Percentiles rank a stretch among this genome's conserved stretches.
These are phyloP conservation scores for Chamaenerion angustifolium DNA, from an alignment of 345 rosid species.

Conservation along the genomic window DNA sequence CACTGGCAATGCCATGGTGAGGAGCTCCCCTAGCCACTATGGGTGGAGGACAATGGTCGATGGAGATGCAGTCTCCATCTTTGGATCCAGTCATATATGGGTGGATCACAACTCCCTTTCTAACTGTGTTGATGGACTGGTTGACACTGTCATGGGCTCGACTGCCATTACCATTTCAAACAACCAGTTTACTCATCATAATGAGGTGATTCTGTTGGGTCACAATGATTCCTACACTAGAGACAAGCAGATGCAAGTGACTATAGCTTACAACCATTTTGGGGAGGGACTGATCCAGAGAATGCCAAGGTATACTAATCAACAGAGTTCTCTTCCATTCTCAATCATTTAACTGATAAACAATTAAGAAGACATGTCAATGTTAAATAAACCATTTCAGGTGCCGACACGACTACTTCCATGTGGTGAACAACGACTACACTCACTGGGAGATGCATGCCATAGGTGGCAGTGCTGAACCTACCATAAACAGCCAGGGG, in stretches of 20 bases:
- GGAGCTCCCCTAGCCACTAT: conserved; percentile 16
- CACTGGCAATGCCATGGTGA: conserved; percentile 17
- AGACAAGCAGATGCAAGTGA: too few relatives aligned
- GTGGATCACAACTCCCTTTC: too few relatives aligned
- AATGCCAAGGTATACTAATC: too few relatives aligned
- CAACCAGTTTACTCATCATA: conserved; percentile 35
- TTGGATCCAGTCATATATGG: conserved; percentile 39
- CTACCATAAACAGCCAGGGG: conserved; percentile 44
- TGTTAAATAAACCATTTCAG: too few relatives aligned
- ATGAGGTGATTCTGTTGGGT: conserved; percentile 32
- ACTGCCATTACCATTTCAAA: conserved; percentile 41
- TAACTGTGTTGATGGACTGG: too few relatives aligned
- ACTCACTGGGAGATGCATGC: conserved; percentile 55
- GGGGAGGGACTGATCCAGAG: too few relatives aligned
- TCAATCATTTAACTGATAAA: too few relatives aligned
- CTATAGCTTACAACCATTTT: too few relatives aligned
- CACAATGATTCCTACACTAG: too few relatives aligned
- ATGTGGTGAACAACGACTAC: conserved; percentile 45
- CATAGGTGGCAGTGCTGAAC: conserved; percentile 38
- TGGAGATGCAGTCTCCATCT: conserved; percentile 35
- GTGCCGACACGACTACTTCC: conserved; percentile 43
- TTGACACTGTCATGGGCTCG: conserved; percentile 46
- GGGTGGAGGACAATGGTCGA: conserved; percentile 32
- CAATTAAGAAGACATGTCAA: too few relatives aligned
- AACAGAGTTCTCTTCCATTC: too few relatives aligned